phyloP scores from a whole-genome alignment of 1,284 basidiomycete genomes.

The Exobasidium cylindrosporum region DNA sequence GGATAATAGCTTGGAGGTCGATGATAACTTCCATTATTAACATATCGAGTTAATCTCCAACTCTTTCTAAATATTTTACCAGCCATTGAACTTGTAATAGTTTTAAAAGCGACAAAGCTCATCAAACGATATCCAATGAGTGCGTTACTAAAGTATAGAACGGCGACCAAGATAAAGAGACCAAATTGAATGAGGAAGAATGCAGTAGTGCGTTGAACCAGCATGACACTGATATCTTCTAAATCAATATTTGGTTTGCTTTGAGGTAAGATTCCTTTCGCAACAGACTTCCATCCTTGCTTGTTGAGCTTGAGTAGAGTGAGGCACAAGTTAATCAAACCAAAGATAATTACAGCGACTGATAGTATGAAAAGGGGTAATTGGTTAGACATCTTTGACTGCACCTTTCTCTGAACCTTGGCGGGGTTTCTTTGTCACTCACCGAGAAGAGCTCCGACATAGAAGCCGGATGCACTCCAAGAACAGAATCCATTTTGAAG shows the following conservation, averaged over 20 bases:
- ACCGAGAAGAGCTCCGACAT: constrained; percentile 15
- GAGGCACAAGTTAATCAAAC: constrained; percentile 31
- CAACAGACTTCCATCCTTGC: constrained; percentile 33
- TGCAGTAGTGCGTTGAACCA: constrained; percentile 38
- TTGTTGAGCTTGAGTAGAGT: constrained; percentile 43
- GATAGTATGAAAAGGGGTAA: constrained; percentile 12
- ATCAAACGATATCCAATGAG: constrained; percentile 32
- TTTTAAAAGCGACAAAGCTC: constrained; percentile 38
- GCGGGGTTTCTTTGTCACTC: no score
- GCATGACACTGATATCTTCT: constrained; percentile 42
- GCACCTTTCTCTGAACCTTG: no score
- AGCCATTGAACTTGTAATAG: constrained; percentile 37
- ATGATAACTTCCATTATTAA: constrained; percentile 29
- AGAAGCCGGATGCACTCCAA: constrained; percentile 31
- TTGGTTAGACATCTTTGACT: no score
- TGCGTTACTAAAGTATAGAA: constrained; percentile 29
- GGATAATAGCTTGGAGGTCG: constrained; percentile 37
- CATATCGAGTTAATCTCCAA: constrained; percentile 39
- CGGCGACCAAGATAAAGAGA: constrained; percentile 31
- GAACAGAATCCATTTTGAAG: constrained; percentile 35
- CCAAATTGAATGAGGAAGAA: constrained; percentile 40
- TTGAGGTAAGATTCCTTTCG: constrained; percentile 26
- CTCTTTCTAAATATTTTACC: constrained; percentile 40
- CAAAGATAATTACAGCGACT: constrained; percentile 29
- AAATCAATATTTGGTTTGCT: constrained; percentile 24